phyloP scores from a whole-genome alignment of 768 basidiomycete genomes.

The Guyanaporus albipodus region DNA sequence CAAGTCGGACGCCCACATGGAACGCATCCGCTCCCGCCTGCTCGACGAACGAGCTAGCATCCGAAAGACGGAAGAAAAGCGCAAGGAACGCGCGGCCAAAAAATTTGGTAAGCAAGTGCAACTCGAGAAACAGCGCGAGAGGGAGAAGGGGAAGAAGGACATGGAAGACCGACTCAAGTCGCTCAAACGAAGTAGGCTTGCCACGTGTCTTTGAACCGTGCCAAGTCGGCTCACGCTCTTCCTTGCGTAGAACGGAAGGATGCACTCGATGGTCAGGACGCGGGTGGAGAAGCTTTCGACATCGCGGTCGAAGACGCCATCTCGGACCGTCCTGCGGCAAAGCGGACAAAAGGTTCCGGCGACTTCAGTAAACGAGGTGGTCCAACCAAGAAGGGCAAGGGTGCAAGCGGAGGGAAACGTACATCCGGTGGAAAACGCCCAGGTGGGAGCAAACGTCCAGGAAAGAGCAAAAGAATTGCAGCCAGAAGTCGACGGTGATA shows the following conservation, averaged over 20 bases:
- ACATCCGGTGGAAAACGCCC: conserved; percentile 16
- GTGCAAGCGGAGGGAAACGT: conserved; percentile 31
- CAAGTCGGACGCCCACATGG: conserved; percentile 97
- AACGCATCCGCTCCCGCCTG: conserved; percentile 85
- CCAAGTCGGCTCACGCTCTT: conserved; percentile 2
- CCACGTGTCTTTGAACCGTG: not conserved
- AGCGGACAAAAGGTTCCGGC: conserved; percentile 38
- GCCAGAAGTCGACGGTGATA: conserved; percentile 35
- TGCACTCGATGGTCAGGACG: conserved; percentile 61
- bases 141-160: conserved; percentile 86
- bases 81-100: conserved; percentile 90
- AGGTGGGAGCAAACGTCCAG: conserved; percentile 47
- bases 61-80: conserved; percentile 88
- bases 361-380: conserved; percentile 30
- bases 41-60: conserved; percentile 86
- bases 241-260: conserved; percentile 71
- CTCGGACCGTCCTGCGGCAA: conserved; percentile 61
- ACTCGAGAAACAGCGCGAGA: conserved; percentile 87
- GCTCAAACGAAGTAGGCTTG: conserved; percentile 75
- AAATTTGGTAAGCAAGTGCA: conserved; percentile 99
- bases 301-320: conserved; percentile 90
- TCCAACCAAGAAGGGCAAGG: conserved; percentile 39
- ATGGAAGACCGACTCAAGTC: conserved; percentile 83
- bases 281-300: conserved; percentile 66
- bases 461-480: conserved; percentile 54